phyloP scores from a whole-genome alignment of 148 eudicot species.

The Mesembryanthemum crystallinum region DNA sequence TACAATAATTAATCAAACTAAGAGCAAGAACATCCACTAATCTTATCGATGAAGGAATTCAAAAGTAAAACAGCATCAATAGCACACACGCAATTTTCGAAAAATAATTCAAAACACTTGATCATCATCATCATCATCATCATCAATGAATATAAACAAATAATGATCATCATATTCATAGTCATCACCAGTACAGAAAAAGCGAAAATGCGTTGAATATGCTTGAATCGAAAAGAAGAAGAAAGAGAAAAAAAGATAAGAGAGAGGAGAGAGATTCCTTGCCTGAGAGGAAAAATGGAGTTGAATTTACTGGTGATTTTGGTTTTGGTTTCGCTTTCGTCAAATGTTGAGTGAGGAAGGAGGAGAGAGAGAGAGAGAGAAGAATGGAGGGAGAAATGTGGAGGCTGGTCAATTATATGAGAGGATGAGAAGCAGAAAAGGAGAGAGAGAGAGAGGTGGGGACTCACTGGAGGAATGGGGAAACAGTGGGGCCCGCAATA shows the following conservation, averaged over 20 bases:
- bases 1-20: too few species aligned
- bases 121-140: neutral
- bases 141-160: too few species aligned
- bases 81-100: too few species aligned
- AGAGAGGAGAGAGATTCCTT: constrained; percentile 17
- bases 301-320: neutral
- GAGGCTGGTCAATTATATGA: constrained; percentile 15
- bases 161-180: neutral
- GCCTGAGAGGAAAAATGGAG: neutral
- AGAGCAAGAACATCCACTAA: neutral
- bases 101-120: too few species aligned
- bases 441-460: neutral
- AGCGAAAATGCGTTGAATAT: neutral
- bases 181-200: neutral
- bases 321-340: constrained; percentile 1
- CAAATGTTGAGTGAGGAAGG: constrained; percentile 9
- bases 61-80: neutral
- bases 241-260: too few species aligned
- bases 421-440: neutral
- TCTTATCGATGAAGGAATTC: neutral
- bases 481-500: constrained; percentile 2
- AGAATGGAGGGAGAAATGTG: neutral
- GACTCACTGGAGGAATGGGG: neutral
- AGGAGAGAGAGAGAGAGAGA: neutral
- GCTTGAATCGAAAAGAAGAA: neutral